Base-by-base conservation (phyloP, 495 filamentous ascomycete genomes). In the Lepidopterella palustris region DNA sequence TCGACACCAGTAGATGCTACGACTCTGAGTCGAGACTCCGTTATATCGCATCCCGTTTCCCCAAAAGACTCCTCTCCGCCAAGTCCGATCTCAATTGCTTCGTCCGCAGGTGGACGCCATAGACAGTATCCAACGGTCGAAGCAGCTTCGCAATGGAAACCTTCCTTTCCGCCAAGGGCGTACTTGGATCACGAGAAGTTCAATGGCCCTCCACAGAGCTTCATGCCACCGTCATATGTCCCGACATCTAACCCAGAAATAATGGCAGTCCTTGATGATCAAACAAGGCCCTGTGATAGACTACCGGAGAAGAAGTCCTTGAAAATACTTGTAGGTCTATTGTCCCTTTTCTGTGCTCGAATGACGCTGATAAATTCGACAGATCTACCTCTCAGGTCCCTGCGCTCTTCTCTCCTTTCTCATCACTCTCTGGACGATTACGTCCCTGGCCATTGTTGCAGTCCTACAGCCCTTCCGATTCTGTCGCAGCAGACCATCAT, bases 401-500 rank as follows among this genome's bases (percentile, higher is more conserved):
- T 69, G 64, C 59, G 62, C 62, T 21, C 8, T 71, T 2, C 53
- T 74, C 48, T 74, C 72, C 42, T 26, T 64, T 26, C 9, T 65
- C 47, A 70, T 67, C 42, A 57, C 58, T 28, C 32, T 63, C 48
- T 75, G 71, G 71, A 65, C 70, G 23, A 8, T 66, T 40, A 31
- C 72, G 24, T 53, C 64, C n/a, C 61, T 74, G 55, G 45, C 71
- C 67, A 53, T 73, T 55, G 61, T 62, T 9, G 15, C 61, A 21
- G 28, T 73, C 27, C 60, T 68, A 20, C 69, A 71, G 45, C 72
- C 73, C 11, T 51, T 74, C 31, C 70, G 73, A 21, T 45, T 74
- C 21, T 71, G 65, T 63, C 55, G 28, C 21, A 29, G 45, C 25
- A 60, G 69, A 3, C 64, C 66, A 1, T 49, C 63, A 0, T 66